Evolutionary conservation across 2,329 filamentous ascomycete genomes (phyloP).

Genomic region (Fusarium pseudoanthophilum): DNA sequence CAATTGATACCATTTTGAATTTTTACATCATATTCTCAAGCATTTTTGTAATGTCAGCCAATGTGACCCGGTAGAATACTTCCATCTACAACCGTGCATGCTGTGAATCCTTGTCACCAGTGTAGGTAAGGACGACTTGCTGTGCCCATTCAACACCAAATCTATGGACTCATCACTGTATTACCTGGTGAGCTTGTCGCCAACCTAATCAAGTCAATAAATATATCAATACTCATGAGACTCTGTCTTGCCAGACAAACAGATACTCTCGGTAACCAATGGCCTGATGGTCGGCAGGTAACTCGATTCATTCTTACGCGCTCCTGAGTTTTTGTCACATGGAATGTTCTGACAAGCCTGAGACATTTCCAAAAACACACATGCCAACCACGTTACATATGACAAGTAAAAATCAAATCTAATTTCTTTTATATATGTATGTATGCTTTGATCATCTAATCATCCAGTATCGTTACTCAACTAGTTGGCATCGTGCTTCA

Average conservation of each 20-base stretch:
- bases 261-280: not conserved
- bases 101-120: not conserved
- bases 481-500: not conserved
- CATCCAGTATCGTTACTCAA: slow-evolving; percentile 11
- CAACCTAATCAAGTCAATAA: not conserved
- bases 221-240: not conserved
- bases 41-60: not conserved
- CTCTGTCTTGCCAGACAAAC: not conserved
- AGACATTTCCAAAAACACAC: not conserved
- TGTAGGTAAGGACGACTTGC: not conserved
- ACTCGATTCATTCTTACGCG: not conserved
- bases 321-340: not conserved
- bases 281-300: not conserved
- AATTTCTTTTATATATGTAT: not conserved
- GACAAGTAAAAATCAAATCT: not conserved
- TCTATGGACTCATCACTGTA: not conserved
- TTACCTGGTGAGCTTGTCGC: not conserved
- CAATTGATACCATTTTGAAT: slow-evolving; percentile 45
- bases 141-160: not conserved
- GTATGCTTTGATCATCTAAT: not conserved
- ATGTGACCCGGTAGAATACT: not conserved
- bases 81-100: too few species aligned
- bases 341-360: not conserved
- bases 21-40: not conserved
- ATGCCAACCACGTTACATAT: not conserved